Conservation (phyloP, 1,139 yeast genomes). For the Torulaspora pretoriensis region DNA sequence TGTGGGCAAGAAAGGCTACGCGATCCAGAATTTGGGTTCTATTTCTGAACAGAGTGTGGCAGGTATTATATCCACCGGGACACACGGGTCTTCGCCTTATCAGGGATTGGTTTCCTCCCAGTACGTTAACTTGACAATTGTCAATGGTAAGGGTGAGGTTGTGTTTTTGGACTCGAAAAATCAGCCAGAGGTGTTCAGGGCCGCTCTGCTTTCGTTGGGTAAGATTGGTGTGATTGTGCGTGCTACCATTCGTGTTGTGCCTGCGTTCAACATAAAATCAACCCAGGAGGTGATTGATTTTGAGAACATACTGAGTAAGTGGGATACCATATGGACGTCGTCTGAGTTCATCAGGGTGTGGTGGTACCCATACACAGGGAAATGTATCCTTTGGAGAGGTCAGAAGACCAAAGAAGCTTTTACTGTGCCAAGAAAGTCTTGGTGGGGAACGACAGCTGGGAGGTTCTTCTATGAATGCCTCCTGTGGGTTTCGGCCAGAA, state of each 20-base stretch:
- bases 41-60: conserved; percentile 92
- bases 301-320: conserved; percentile 58
- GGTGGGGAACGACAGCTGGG: conserved; percentile 82
- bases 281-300: conserved; percentile 78
- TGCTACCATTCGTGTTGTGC: conserved; percentile 83
- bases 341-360: conserved; percentile 90
- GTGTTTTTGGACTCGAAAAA: conserved; percentile 65
- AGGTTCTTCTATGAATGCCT: conserved; percentile 73
- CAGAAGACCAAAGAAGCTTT: conserved; percentile 59
- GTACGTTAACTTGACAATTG: conserved; percentile 68
- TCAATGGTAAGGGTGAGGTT: conserved; percentile 69
- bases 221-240: conserved; percentile 86
- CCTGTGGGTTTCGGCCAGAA: conserved; percentile 72
- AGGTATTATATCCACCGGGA: conserved; percentile 92
- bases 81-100: conserved; percentile 91
- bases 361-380: conserved; percentile 95
- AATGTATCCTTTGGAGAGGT: conserved; percentile 90
- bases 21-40: conserved; percentile 88
- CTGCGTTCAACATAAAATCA: conserved; percentile 76
- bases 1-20: conserved; percentile 60
- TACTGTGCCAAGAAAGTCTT: conserved; percentile 65
- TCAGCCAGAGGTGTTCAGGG: conserved; percentile 69
- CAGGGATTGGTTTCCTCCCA: conserved; percentile 91
- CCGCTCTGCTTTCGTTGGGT: conserved; percentile 84
- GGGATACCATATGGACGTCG: conserved; percentile 80